Evolutionary conservation across 768 basidiomycete genomes (phyloP), one percentile per base, ranked within the genome.

Genomic region (Termitomyces eurrhizus): DNA sequence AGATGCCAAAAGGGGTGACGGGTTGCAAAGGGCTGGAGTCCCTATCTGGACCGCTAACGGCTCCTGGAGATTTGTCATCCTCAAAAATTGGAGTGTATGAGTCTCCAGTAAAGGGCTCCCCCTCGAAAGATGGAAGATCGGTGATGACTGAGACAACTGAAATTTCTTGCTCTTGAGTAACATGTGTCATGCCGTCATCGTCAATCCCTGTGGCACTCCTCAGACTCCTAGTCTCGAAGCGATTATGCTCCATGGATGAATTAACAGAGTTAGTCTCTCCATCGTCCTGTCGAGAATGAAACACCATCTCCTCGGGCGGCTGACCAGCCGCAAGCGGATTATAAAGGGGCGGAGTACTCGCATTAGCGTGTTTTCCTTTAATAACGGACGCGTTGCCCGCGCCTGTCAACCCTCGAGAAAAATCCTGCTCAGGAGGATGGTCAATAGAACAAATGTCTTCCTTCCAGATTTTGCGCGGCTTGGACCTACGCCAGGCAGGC

Each of bases 351-450:
- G 89, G 88, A 86, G 86, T 81, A 79, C 87, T 86, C 85, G 87
- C 86, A 83, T 90, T 80, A 83, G 87, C 88, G 86, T 77, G 87
- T 74, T 81, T 70, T 85, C 89, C 89, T 89, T 91, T 90, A 89
- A 89, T 90, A 78, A 84, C 87, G 70, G 81, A 72, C 78, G 87
- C 87, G 89, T 89, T 83, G 72, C 72, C 85, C 87, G 89, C 86
- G 77, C 74, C 78, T 73, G 82, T 79, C 84, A 90, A 90, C 89
- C 88, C 89, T 74, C 72, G 74, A 61, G 72, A 69, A 90, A 89
- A 89, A 88, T 76, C 80, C 86, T 79, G 83, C 65, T 70, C 72
- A 60, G 67, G 63, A 66, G 58, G 64, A 57, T 66, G 69, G 58
- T 70, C 68, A 56, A 70, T 64, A 57, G 62, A 64, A 57, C 62